Evolutionary conservation across 495 filamentous ascomycete species (phyloP).

Genomic region (Pyrenula aspistea): DNA sequence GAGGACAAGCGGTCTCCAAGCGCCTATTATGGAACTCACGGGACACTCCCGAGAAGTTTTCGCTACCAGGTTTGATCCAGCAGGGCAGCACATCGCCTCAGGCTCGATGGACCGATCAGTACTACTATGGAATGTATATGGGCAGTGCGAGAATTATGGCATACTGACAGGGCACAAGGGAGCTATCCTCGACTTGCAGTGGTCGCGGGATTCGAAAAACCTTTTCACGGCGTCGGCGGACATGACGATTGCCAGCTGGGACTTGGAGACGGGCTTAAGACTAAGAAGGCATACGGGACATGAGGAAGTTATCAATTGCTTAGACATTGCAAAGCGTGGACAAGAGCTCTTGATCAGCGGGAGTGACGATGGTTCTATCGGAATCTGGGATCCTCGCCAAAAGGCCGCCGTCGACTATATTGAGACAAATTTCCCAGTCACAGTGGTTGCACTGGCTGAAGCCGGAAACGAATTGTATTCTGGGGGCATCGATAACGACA

Average conservation of each 20-base stretch:
- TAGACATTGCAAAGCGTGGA: conserved; percentile 78
- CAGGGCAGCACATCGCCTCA: conserved; percentile 79
- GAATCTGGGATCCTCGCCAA: conserved; percentile 92
- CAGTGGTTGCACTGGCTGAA: conserved; percentile 78
- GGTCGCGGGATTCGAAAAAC: conserved; percentile 86
- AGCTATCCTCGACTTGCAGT: conserved; percentile 83
- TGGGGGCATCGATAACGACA: conserved; percentile 92
- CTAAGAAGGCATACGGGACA: conserved; percentile 89
- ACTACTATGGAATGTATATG: conserved; percentile 87
- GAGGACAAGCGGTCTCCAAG: conserved; percentile 75
- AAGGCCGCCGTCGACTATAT: conserved; percentile 82
- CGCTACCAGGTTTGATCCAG: conserved; percentile 77
- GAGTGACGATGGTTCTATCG: conserved; percentile 86
- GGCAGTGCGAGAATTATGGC: conserved; percentile 88
- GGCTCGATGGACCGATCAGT: conserved; percentile 93
- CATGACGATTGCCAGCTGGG: conserved; percentile 87
- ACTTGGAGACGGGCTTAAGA: conserved; percentile 72
- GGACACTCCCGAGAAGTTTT: conserved; percentile 79
- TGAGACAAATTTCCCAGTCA: conserved; percentile 86
- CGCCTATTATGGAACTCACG: conserved; percentile 88
- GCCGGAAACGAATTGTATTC: conserved; percentile 93
- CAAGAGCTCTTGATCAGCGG: conserved; percentile 82
- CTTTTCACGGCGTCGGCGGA: conserved; percentile 92
- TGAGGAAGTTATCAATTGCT: conserved; percentile 82
- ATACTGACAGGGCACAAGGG: conserved; percentile 77